These are phyloP conservation scores for Lyophyllum decastes DNA, from an alignment of 768 basidiomycete genomes.

Conservation along the genomic window DNA sequence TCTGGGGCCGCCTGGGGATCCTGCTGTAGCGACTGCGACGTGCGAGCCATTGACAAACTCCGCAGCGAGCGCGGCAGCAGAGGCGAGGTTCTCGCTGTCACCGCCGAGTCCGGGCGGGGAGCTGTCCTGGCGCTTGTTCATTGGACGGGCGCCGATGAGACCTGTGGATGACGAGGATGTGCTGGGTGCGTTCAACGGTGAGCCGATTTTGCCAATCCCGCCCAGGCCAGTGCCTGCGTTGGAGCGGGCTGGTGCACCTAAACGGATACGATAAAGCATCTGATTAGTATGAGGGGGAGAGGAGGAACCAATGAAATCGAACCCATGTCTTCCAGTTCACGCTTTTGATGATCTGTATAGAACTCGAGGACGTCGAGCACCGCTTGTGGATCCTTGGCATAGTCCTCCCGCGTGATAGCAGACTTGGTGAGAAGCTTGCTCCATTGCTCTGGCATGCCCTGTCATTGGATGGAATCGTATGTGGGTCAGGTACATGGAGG, in stretches of 20 bases:
- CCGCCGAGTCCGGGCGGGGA: slow-evolving; percentile 42
- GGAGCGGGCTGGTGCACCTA: slow-evolving; percentile 75
- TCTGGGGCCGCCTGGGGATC: slow-evolving; percentile 2
- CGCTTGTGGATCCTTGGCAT: too few relatives aligned
- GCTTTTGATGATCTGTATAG: too few relatives aligned
- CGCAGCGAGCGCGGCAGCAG: slow-evolving; percentile 59
- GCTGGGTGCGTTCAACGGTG: too few relatives aligned
- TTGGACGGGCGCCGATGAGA: slow-evolving; percentile 21
- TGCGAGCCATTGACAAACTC: slow-evolving; percentile 62
- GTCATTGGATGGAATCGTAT: too few relatives aligned
- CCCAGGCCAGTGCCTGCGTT: slow-evolving; percentile 93
- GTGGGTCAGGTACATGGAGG: too few relatives aligned
- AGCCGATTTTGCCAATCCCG: slow-evolving; percentile 57
- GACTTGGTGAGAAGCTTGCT: slow-evolving; percentile 94
- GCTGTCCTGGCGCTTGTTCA: slow-evolving; percentile 39
- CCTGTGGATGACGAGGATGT: slow-evolving; percentile 22
- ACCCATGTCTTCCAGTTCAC: too few relatives aligned
- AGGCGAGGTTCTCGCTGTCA: slow-evolving; percentile 41
- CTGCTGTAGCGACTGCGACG: slow-evolving; percentile 31
- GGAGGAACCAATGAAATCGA: slow-evolving; percentile 25
- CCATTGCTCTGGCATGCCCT: slow-evolving; percentile 97
- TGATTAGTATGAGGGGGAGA: slow-evolving; percentile 17
- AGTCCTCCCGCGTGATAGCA: slow-evolving; percentile 97
- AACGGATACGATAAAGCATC: slow-evolving; percentile 10
- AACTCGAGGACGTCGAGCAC: too few relatives aligned